A percentile compares a stretch with the other conserved stretches of the same genome.
These are phyloP conservation scores for Apiotrichum akiyoshidainum DNA, from an alignment of 1,284 basidiomycete genomes.

Conservation along the genomic window DNA sequence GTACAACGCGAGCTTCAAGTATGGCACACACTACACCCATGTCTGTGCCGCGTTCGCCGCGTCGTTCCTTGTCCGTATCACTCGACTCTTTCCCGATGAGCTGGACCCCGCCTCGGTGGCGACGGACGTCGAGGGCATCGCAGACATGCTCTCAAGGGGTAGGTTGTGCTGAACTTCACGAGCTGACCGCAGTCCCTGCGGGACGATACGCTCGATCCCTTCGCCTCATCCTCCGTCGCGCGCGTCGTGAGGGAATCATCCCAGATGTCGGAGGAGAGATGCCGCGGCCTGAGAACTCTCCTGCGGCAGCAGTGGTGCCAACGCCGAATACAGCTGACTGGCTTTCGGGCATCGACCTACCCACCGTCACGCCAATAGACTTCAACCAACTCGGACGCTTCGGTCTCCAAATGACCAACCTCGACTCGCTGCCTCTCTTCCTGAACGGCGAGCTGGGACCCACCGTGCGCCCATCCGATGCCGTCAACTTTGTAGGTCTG, in stretches of 20 bases:
- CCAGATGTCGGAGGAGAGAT: constrained; percentile 12
- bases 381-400: neutral
- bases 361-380: neutral
- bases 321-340: neutral
- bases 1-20: constrained; percentile 79
- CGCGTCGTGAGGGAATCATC: constrained; percentile 59
- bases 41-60: constrained; percentile 83
- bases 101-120: constrained; percentile 68
- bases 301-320: constrained; percentile 15
- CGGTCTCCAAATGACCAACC: neutral
- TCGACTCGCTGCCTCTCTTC: constrained; percentile 28
- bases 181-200: constrained; percentile 62
- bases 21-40: constrained; percentile 57
- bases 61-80: constrained; percentile 73
- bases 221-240: constrained; percentile 74
- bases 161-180: constrained; percentile 22
- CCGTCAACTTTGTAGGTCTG: constrained; percentile 24
- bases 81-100: constrained; percentile 75
- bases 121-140: constrained; percentile 67
- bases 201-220: constrained; percentile 78
- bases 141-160: constrained; percentile 68
- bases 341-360: neutral
- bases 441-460: constrained; percentile 26
- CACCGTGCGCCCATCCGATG: constrained; percentile 14
- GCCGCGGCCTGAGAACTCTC: neutral